These are phyloP conservation scores for Phytophthora pistaciae DNA, from an alignment of 352 stramenopile genomes.

Conservation along the genomic window DNA sequence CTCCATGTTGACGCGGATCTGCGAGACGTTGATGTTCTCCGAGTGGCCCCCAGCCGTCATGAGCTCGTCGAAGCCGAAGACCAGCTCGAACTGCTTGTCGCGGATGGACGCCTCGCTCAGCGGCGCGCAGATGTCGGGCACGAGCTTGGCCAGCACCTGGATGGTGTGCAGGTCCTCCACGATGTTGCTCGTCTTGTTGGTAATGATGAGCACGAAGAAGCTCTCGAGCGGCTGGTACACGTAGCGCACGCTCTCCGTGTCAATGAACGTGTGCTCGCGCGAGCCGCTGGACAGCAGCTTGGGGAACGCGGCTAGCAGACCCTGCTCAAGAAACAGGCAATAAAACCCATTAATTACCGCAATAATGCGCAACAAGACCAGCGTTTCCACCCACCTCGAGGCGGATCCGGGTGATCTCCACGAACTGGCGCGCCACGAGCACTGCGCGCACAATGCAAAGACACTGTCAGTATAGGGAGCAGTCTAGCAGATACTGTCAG, in stretches of 20 bases:
- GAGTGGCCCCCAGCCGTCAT: conserved; percentile 98
- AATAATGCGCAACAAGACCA: not conserved
- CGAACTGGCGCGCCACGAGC: conserved; percentile 98
- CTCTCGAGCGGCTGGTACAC: conserved; percentile 99
- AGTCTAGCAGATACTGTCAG: not conserved
- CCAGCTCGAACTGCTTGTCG: conserved; percentile 98
- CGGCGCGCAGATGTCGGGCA: conserved; percentile 95
- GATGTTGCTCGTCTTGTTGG: conserved; percentile 99
- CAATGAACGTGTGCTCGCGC: conserved; percentile 99
- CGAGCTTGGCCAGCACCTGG: conserved; percentile 97
- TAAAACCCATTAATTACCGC: conserved; percentile 4
- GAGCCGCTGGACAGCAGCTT: conserved; percentile 96
- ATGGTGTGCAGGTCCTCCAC: conserved; percentile 99
- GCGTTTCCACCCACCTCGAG: conserved; percentile 85
- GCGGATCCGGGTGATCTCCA: conserved; percentile 99
- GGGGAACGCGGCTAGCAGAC: conserved; percentile 98
- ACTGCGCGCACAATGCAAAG: conserved; percentile 51
- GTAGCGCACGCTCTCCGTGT: conserved; percentile 98
- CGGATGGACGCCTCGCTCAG: conserved; percentile 95
- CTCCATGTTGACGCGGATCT: conserved; percentile 98
- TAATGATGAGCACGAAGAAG: conserved; percentile 99
- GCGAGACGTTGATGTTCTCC: conserved; percentile 94
- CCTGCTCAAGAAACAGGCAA: conserved; percentile 43
- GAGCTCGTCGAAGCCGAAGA: conserved; percentile 99
- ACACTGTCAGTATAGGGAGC: conserved; percentile 6